Evolutionary conservation across 305 asterid species (phyloP), one percentile per base, ranked within the genome.

Genomic region (Fraxinus dipetala): DNA sequence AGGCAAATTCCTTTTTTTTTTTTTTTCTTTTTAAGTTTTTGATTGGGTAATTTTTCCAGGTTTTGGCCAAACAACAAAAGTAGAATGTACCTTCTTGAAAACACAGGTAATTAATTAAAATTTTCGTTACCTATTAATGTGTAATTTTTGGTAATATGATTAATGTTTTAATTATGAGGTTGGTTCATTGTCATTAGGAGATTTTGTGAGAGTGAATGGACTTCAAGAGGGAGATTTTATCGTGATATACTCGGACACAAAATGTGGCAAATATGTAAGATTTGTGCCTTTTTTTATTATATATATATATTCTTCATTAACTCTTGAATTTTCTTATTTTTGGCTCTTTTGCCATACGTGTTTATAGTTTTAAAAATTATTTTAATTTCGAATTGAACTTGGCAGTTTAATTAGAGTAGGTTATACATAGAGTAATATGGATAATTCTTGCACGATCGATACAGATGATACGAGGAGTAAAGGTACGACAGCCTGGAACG

Each of bases 1-100:
- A 16, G 63, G 61, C 61, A 51, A 51, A 16, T 51, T 16, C 56
- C 13, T 14, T 3, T 5, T 38, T 1, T 7, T 67, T 20, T 79
- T 70, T 24, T 8, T 40, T 10, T 38, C 16, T 13, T 28, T 5
- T 32, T 10, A 7, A 67, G 13, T 36, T 84, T 24, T 35, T 9
- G 24, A 7, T 9, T 74, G 20, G 11, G 20, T 18, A 31, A 40
- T 77, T 80, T 51, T 84, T 35, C n/a, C 88, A 96, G 99, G 86
- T 96, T 91, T 84, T 96, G 99, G 99, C 98, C 99, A 34, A 96
- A 96, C 80, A 96, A 94, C 96, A 96, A 93, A 82, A 96, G 99
- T 89, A 86, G 98, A 83, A 96, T 96, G 98, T 96, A 96, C 91
- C 97, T 96, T 81, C 98, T 96, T 80, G 99, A 96, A 81, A 96